phyloP scores from a whole-genome alignment of 192 early-diverging fungal genomes.

The Spizellomyces sp. region DNA sequence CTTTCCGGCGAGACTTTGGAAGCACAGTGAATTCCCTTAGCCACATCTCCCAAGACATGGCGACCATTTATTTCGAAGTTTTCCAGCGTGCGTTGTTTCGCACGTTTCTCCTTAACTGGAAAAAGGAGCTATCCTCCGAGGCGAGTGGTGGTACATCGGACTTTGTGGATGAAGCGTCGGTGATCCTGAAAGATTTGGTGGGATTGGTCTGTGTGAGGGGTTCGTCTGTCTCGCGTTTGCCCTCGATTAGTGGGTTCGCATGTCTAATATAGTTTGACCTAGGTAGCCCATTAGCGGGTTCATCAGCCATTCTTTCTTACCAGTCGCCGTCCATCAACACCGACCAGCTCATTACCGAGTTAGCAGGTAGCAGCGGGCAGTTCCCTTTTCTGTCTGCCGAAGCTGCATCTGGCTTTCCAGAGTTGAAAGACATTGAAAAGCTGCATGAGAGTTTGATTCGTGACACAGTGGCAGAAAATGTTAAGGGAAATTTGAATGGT shows the following conservation, averaged over 20 bases:
- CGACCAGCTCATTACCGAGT: slow-evolving; percentile 1
- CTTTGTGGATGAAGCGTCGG: slow-evolving; percentile 5
- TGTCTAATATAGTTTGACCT: neutral
- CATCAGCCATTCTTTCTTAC: slow-evolving; percentile 8
- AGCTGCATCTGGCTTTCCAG: neutral
- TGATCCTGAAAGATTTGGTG: slow-evolving; percentile 18
- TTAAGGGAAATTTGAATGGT: neutral
- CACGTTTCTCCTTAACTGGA: slow-evolving; percentile 4
- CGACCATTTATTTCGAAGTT: slow-evolving; percentile 25
- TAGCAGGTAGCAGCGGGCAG: neutral
- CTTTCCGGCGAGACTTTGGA: slow-evolving; percentile 17
- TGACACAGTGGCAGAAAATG: neutral
- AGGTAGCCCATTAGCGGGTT: slow-evolving; percentile 29
- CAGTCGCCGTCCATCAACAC: slow-evolving; percentile 9
- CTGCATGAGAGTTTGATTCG: neutral
- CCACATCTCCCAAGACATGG: slow-evolving; percentile 9
- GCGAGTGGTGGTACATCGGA: neutral
- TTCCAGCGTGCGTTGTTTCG: slow-evolving; percentile 19
- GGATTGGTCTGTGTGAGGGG: slow-evolving; percentile 27
- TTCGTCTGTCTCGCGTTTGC: neutral
- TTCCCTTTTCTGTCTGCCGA: neutral
- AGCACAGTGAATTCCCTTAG: slow-evolving; percentile 8
- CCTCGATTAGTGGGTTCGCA: no score
- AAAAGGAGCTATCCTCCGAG: neutral
- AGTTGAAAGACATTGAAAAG: neutral